Conservation (phyloP, 2,329 filamentous ascomycete species). For the Raffaelea arxii region DNA sequence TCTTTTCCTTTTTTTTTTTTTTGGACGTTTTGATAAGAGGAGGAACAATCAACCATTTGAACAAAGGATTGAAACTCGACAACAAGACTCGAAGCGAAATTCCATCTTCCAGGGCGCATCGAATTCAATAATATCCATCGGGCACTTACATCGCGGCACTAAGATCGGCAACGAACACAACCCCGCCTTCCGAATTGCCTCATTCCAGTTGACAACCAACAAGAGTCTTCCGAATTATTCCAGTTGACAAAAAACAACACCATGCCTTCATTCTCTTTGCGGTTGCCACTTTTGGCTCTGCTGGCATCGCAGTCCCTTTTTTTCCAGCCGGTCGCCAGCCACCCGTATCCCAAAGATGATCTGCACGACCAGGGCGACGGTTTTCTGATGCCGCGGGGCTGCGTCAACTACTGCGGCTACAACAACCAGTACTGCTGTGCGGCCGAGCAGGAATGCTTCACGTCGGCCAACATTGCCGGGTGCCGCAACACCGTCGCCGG, state of each 20-base stretch:
- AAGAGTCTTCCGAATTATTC: no score
- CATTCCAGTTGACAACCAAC: no score
- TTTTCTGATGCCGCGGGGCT: slow-evolving; percentile 39
- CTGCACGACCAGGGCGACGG: slow-evolving; percentile 38
- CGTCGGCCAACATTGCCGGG: slow-evolving; percentile 37
- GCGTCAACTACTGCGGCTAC: slow-evolving; percentile 43
- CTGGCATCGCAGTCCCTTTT: slow-evolving; percentile 1
- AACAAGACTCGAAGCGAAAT: no score
- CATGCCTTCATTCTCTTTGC: no score
- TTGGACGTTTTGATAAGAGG: neutral
- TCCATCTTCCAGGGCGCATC: no score
- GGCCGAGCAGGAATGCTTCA: slow-evolving; percentile 39
- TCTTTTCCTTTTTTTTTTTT: slow-evolving; percentile 1
- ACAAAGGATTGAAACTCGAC: no score
- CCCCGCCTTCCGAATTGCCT: no score
- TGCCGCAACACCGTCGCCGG: slow-evolving; percentile 30
- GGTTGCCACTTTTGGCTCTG: slow-evolving; percentile 1
- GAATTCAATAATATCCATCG: no score
- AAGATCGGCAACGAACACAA: no score
- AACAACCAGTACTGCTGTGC: slow-evolving; percentile 47
- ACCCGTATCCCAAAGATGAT: slow-evolving; percentile 40
- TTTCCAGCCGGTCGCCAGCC: slow-evolving; percentile 25
- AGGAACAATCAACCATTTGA: no score
- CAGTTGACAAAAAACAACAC: no score
- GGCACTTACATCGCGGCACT: no score